Base-by-base conservation (phyloP, 2,329 filamentous ascomycete genomes). In the Domatiomyces globalis region DNA sequence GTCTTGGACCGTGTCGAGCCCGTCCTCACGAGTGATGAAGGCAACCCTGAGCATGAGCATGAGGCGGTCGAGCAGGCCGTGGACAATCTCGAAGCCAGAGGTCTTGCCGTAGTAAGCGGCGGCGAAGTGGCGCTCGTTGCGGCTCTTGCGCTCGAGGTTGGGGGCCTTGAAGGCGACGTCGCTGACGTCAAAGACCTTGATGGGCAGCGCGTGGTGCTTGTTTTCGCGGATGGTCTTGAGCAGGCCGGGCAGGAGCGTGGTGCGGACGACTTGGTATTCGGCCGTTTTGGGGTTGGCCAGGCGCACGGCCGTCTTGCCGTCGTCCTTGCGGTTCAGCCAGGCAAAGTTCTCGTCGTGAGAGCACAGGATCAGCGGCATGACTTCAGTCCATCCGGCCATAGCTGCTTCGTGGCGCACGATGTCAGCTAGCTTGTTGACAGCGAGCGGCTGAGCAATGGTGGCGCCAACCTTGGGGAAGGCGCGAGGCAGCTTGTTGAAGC, bases 321-420 rank as follows among this genome's bases (percentile, higher is more conserved):
- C 85, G 60, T 95, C 89, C 64, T 82, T 81, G 64, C 88, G 84
- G 71, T 95, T 95, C 49, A 98, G 75, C 85, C 87, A 95, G 54
- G 77, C 83, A 67, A 96, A 98, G 73, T 98, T 98, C 76, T 98
- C 92, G 64, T 96, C 90, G 67, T 95, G 88, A 45, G 87, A 94
- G 76, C 92, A 98, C 51, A 98, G 80, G 60, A 95, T 96, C 25
- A 98, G 76, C 22, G 92, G 90, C 79, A 98, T 83, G 51, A 95
- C 90, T 72, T 98, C 92, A 51, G 81, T 84, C 92, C 92, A 98
- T 54, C 92, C 92, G 5, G 90, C 84, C 80, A 95, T 92, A 50
- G 89, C 90, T 48, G 85, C 80, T 68, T 98, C 92, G 50, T 82
- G 73, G 50, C 92, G 84, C 54, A 96, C 80, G 60, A 96, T 94